A percentile compares a stretch with the other conserved stretches of the same genome.
Evolutionary conservation across 768 basidiomycete species (phyloP).

Genomic region (Lactarius sanguifluus): DNA sequence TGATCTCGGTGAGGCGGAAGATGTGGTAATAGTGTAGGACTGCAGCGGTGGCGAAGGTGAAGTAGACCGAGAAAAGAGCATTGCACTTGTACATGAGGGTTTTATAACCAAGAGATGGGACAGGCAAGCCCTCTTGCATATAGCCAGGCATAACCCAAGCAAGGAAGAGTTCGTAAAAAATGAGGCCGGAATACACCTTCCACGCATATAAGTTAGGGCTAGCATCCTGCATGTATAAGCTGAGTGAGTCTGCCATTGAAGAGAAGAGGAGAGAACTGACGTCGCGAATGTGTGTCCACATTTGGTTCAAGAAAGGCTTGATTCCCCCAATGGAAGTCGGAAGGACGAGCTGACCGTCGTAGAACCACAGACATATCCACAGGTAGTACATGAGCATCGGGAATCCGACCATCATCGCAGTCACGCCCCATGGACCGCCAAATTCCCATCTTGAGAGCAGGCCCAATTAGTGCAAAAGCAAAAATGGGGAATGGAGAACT

Average conservation of each 20-base stretch:
- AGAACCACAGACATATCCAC: constrained; percentile 96
- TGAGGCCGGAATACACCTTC: constrained; percentile 87
- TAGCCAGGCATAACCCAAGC: constrained; percentile 91
- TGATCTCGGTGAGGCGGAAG: constrained; percentile 91
- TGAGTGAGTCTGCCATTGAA: not conserved
- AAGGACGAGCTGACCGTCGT: constrained; percentile 77
- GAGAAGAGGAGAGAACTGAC: constrained; percentile 45
- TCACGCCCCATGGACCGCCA: constrained; percentile 89
- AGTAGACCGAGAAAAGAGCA: constrained; percentile 81
- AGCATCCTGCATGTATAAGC: constrained; percentile 63
- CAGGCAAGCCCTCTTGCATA: constrained; percentile 92
- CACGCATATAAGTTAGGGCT: constrained; percentile 86
- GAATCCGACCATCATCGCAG: constrained; percentile 92
- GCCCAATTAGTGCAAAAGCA: not conserved
- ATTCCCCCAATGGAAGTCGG: constrained; percentile 72
- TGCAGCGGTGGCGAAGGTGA: constrained; percentile 72
- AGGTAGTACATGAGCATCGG: constrained; percentile 98
- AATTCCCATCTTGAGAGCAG: constrained; percentile 77
- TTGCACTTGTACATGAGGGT: constrained; percentile 97
- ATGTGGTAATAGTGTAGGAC: constrained; percentile 73
- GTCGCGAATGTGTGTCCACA: constrained; percentile 83
- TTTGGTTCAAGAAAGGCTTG: constrained; percentile 69
- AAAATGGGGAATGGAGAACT: constrained; percentile 21
- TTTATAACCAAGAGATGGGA: constrained; percentile 91
- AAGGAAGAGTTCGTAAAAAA: constrained; percentile 85